Evolutionary conservation across 2,329 filamentous ascomycete species (phyloP).

Genomic region (Aspergillus persii): DNA sequence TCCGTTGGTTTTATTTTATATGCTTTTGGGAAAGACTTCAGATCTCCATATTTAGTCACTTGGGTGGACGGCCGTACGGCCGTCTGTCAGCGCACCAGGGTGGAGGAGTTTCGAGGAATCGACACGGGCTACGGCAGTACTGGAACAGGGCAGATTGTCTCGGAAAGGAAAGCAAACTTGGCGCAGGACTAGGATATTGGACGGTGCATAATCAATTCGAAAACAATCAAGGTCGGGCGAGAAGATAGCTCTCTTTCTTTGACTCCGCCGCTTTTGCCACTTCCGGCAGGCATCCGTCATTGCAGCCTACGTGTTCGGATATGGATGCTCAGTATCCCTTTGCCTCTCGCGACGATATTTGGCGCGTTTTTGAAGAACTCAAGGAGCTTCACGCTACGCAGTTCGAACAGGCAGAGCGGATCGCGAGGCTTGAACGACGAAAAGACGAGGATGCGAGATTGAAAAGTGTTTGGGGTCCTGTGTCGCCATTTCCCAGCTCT

Average conservation of each 20-base stretch:
- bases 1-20: conserved; percentile 5
- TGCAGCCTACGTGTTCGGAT: conserved; percentile 11
- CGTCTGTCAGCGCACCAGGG: conserved; percentile 34
- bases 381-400: conserved; percentile 60
- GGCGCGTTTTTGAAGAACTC: conserved; percentile 63
- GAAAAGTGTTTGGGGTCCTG: conserved; percentile 84
- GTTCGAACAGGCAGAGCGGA: conserved; percentile 60
- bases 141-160: background rate
- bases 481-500: conserved; percentile 84
- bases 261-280: background rate
- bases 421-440: conserved; percentile 60
- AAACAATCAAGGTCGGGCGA: background rate
- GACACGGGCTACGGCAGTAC: conserved; percentile 7
- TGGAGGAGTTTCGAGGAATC: conserved; percentile 25
- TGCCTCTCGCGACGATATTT: conserved; percentile 63
- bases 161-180: background rate
- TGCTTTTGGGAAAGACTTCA: conserved; percentile 9
- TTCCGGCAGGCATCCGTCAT: background rate
- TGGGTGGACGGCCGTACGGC: conserved; percentile 38
- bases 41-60: conserved; percentile 19
- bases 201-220: background rate
- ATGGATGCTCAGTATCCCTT: conserved; percentile 67
- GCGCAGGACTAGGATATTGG: background rate
- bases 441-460: conserved; percentile 62
- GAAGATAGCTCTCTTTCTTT: conserved; percentile 2